Evolutionary conservation across 2,329 filamentous ascomycete species (phyloP).

Genomic region (Claviceps quebecensis): DNA sequence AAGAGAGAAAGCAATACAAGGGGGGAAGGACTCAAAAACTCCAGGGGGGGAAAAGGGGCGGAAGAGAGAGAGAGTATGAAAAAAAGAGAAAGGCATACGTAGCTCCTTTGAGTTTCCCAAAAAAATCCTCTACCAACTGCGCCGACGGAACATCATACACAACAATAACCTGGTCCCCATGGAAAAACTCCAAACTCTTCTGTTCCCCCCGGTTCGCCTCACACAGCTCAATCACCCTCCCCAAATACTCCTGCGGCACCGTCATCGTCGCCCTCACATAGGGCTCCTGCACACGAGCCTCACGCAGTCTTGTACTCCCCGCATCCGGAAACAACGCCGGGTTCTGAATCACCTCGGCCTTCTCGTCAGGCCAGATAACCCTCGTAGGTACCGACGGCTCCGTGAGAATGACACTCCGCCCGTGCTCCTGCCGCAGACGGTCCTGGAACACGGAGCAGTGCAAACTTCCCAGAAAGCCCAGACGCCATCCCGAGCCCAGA

Average conservation of each 20-base stretch:
- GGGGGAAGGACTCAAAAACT: no score
- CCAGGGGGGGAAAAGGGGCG: background rate
- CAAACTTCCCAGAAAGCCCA: conserved; percentile 90
- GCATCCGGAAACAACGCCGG: conserved; percentile 74
- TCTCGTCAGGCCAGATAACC: conserved; percentile 65
- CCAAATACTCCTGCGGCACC: conserved; percentile 84
- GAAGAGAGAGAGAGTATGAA: background rate
- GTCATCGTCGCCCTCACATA: conserved; percentile 68
- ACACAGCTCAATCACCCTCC: conserved; percentile 88
- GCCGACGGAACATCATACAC: conserved; percentile 82
- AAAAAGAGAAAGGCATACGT: conserved; percentile 31
- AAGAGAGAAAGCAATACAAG: no score
- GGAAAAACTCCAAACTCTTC: conserved; percentile 80
- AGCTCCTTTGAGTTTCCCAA: conserved; percentile 84
- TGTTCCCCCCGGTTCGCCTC: conserved; percentile 81
- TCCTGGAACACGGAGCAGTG: conserved; percentile 99
- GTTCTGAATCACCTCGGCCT: conserved; percentile 66
- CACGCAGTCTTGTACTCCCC: conserved; percentile 29
- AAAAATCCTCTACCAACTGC: conserved; percentile 90
- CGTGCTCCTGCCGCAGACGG: conserved; percentile 83
- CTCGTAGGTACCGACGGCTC: conserved; percentile 91
- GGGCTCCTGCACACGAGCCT: conserved; percentile 36
- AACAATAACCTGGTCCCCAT: conserved; percentile 80
- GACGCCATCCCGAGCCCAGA: conserved; percentile 80
- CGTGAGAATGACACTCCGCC: conserved; percentile 89